Conservation (phyloP, 2,329 filamentous ascomycete species). For the Teratosphaeria destructans region DNA sequence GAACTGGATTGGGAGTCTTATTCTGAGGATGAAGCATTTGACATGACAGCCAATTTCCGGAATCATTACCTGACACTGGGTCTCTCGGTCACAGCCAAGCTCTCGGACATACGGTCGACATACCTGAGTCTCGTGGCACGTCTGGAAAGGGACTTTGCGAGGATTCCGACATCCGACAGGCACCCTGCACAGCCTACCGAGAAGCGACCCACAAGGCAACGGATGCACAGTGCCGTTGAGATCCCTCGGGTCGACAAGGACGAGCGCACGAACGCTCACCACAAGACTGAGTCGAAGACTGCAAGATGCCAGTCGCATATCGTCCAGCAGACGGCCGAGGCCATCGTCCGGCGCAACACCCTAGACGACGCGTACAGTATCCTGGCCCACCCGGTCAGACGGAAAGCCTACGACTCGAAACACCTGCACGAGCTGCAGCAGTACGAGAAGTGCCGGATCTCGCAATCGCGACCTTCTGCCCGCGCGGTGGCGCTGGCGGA, state of each 20-base stretch:
- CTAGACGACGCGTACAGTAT: background rate
- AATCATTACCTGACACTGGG: slow-evolving; percentile 3
- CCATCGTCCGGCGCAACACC: background rate
- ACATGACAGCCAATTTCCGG: background rate
- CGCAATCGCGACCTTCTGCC: background rate
- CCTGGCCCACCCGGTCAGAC: slow-evolving; percentile 1
- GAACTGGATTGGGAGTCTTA: background rate
- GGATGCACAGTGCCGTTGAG: background rate
- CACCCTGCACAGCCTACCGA: background rate
- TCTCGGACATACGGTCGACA: background rate
- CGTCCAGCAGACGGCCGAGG: background rate
- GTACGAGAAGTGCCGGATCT: slow-evolving; percentile 1
- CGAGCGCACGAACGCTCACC: background rate
- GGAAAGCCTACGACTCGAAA: slow-evolving; percentile 2
- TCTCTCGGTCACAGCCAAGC: slow-evolving; percentile 1
- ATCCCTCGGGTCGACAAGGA: background rate
- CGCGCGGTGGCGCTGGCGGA: background rate
- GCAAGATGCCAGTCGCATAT: background rate
- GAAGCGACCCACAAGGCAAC: background rate
- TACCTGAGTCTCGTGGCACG: background rate
- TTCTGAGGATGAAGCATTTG: background rate
- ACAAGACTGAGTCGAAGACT: background rate
- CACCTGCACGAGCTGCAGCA: background rate
- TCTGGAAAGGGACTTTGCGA: background rate
- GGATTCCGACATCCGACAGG: background rate